These are phyloP conservation scores for Verbascum thapsus DNA, from an alignment of 257 asterid genomes.

Conservation along the genomic window DNA sequence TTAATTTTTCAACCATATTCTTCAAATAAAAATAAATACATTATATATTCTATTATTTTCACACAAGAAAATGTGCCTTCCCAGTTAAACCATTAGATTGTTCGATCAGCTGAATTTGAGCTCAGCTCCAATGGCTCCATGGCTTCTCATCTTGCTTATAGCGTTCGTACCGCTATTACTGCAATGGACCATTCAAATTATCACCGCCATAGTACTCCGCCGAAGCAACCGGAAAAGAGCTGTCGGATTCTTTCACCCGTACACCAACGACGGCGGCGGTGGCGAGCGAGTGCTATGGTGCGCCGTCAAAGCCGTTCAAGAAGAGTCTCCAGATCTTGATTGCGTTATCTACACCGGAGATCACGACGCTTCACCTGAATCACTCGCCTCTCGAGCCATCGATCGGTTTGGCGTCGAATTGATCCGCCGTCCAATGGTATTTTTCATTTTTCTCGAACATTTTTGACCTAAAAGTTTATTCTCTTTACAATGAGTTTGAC, in stretches of 20 bases:
- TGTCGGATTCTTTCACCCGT: constrained; percentile 84
- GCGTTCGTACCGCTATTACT: constrained; percentile 35
- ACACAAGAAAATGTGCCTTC: no score
- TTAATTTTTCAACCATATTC: no score
- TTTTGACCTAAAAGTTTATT: not conserved
- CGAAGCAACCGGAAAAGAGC: constrained; percentile 55
- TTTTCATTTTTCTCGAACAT: not conserved
- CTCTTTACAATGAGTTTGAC: not conserved
- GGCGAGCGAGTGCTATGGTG: constrained; percentile 99
- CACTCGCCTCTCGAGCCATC: constrained; percentile 67
- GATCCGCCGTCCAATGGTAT: constrained; percentile 61
- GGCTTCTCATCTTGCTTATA: constrained; percentile 25
- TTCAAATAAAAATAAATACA: no score
- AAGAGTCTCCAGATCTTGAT: constrained; percentile 69
- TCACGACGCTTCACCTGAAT: constrained; percentile 74
- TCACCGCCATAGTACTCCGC: constrained; percentile 24
- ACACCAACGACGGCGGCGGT: constrained; percentile 98
- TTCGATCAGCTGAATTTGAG: constrained; percentile 22
- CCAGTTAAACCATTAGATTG: no score
- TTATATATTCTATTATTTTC: no score
- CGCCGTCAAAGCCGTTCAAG: constrained; percentile 92
- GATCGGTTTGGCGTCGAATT: constrained; percentile 88
- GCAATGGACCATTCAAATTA: constrained; percentile 32
- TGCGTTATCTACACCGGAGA: constrained; percentile 86
- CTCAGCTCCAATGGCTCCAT: constrained; percentile 38